These are phyloP conservation scores for Hordeum marinum DNA, from an alignment of 176 grass and related monocot genomes.

Conservation along the genomic window DNA sequence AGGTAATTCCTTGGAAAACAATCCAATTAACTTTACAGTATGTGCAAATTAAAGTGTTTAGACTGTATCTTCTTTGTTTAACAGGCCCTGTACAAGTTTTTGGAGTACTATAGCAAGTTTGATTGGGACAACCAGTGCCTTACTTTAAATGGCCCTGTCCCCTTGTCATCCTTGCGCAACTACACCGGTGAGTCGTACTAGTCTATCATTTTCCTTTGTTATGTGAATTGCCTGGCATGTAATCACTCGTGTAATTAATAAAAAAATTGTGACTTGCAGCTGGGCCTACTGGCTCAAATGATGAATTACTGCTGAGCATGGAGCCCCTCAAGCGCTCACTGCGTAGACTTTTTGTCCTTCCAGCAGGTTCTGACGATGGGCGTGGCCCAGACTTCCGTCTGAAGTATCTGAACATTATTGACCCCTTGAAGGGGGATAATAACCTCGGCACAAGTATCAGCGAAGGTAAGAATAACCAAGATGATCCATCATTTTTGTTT, in stretches of 20 bases:
- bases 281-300: constrained; percentile 24
- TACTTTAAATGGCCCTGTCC: constrained; percentile 66
- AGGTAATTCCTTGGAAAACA: constrained; percentile 40
- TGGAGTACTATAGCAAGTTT: constrained; percentile 92
- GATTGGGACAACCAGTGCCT: constrained; percentile 68
- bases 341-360: constrained; percentile 39
- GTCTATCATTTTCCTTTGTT: neutral
- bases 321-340: constrained; percentile 22
- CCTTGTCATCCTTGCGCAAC: constrained; percentile 35
- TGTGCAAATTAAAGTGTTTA: neutral
- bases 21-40: neutral
- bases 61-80: constrained; percentile 10
- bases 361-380: constrained; percentile 3
- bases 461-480: constrained; percentile 42
- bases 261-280: constrained; percentile 35
- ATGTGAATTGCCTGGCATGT: neutral
- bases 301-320: constrained; percentile 39
- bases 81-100: constrained; percentile 78
- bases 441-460: constrained; percentile 82
- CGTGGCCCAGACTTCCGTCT: constrained; percentile 11
- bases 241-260: neutral
- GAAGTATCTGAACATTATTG: constrained; percentile 75
- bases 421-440: constrained; percentile 66
- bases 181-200: constrained; percentile 37
- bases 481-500: neutral